Percentiles rank a stretch among this genome's conserved stretches.
Conservation (phyloP, 331 rosid species). For the Quercus tomentella region DNA sequence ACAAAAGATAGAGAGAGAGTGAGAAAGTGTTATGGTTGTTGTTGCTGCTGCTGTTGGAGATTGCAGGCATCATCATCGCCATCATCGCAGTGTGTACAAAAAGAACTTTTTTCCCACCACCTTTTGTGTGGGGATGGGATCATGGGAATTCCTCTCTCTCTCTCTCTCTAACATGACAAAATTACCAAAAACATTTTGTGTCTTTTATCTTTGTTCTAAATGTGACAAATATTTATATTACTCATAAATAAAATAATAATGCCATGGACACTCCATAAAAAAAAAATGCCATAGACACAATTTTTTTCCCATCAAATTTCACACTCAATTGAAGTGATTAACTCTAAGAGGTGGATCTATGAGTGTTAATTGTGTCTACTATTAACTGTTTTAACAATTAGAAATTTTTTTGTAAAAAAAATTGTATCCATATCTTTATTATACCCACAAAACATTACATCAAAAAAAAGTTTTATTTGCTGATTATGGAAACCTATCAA, state of each 20-base stretch:
- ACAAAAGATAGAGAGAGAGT: not conserved
- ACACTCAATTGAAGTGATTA: too few species aligned
- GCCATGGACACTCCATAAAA: too few species aligned
- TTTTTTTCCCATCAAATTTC: too few species aligned
- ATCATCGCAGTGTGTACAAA: conserved; percentile 96
- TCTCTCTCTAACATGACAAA: not conserved
- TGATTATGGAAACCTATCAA: conserved; percentile 21
- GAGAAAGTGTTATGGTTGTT: conserved; percentile 30
- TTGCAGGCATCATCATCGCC: conserved; percentile 91
- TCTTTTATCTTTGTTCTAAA: not conserved
- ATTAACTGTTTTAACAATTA: too few species aligned
- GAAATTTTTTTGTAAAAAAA: too few species aligned
- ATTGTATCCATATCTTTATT: too few species aligned
- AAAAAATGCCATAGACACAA: too few species aligned
- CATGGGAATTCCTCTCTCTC: conserved; percentile 28
- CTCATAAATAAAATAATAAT: conserved; percentile 5
- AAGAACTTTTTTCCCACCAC: conserved; percentile 92
- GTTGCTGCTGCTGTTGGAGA: conserved; percentile 62
- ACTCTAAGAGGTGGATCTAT: too few species aligned
- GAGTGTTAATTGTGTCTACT: too few species aligned
- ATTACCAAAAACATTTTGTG: not conserved
- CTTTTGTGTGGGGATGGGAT: conserved; percentile 76
- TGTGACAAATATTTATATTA: conserved; percentile 7
- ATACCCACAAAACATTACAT: conserved; percentile 6
- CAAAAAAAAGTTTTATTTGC: conserved; percentile 20